Evolutionary conservation across 108 stramenopile genomes (phyloP), one percentile per base, ranked within the genome.

Genomic region (Parmales sp.): DNA sequence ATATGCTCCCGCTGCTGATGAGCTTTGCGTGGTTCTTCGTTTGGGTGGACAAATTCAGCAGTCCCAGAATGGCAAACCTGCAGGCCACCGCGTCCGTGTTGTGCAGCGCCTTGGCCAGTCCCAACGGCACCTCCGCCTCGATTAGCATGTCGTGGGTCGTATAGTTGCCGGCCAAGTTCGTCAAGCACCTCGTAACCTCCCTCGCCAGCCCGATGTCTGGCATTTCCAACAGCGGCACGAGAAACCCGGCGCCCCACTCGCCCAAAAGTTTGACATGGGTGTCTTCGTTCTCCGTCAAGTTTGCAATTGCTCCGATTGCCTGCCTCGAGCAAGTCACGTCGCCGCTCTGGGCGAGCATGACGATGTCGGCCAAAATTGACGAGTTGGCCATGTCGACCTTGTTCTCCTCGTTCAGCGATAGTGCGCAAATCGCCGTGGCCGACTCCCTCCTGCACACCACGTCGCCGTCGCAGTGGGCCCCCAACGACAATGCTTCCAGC

Each of bases 321-420:
- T 77, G 73, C 9, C 80, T 51, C 37, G 36, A 43, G 19, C 69
- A 51, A 11, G 39, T 11, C 0, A 63, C 46, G 49, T 85, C 79
- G 13, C 34, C 69, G 69, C 72, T 54, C 37, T 64, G 65, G 37
- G 75, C 66, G 22, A 85, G 76, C 8, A 43, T 41, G 3, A 83
- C 78, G 26, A 85, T 68, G 2, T 78, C 72, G 7, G 39, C 41
- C 22, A 78, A 44, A 0, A 70, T 20, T 20, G 31, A 54, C 34
- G 20, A 31, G 11, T 73, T 68, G 31, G 73, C 82, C 26, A 91
- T 66, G 51, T 88, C 88, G 41, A 88, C 72, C 75, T 90, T 91
- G 66, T 88, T 90, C 34, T 82, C 74, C 66, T 91, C 88, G 72
- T 89, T 89, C 25, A 91, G 72, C 54, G 83, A 76, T 20, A 89